A percentile compares a stretch with the other conserved stretches of the same genome.
Conservation (phyloP, 2,329 filamentous ascomycete genomes). For the Volutella citrinella region DNA sequence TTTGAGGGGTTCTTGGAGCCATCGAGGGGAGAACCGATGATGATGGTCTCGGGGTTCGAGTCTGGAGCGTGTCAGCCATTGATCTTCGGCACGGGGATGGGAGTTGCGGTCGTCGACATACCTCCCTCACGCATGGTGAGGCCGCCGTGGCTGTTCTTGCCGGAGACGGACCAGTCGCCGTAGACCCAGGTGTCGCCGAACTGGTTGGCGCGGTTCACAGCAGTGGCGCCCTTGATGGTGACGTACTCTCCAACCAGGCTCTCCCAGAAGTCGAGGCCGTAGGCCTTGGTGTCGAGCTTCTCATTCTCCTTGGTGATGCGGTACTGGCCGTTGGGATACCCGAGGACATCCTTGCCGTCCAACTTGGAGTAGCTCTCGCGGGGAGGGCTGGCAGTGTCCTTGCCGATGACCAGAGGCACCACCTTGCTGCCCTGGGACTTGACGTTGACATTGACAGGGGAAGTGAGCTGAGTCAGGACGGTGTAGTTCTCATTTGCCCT, state of each 20-base stretch:
- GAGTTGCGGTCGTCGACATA: slow-evolving; percentile 22
- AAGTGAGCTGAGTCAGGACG: slow-evolving; percentile 61
- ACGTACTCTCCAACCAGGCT: slow-evolving; percentile 66
- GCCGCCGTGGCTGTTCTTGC: slow-evolving; percentile 60
- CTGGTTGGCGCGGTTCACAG: slow-evolving; percentile 58
- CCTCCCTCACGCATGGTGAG: slow-evolving; percentile 59
- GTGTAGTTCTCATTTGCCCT: slow-evolving; percentile 55
- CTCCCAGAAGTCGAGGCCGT: slow-evolving; percentile 74
- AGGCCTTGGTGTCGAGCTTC: slow-evolving; percentile 55
- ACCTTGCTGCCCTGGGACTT: slow-evolving; percentile 53
- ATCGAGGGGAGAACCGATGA: slow-evolving; percentile 64
- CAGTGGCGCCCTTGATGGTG: slow-evolving; percentile 55
- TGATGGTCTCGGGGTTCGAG: slow-evolving; percentile 67
- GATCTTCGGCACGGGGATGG: too few relatives aligned
- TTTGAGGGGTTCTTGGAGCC: slow-evolving; percentile 57
- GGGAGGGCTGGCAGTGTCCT: slow-evolving; percentile 54
- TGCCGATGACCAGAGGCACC: slow-evolving; percentile 58
- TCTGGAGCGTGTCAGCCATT: too few relatives aligned
- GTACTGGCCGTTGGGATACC: slow-evolving; percentile 59
- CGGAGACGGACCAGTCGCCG: slow-evolving; percentile 62
- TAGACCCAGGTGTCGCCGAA: slow-evolving; percentile 69
- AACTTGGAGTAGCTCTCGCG: slow-evolving; percentile 59
- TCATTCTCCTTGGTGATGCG: slow-evolving; percentile 60
- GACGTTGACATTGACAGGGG: slow-evolving; percentile 50
- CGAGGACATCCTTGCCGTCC: slow-evolving; percentile 64